phyloP scores from a whole-genome alignment of 805 yeast genomes.

The Pichia insulana region DNA sequence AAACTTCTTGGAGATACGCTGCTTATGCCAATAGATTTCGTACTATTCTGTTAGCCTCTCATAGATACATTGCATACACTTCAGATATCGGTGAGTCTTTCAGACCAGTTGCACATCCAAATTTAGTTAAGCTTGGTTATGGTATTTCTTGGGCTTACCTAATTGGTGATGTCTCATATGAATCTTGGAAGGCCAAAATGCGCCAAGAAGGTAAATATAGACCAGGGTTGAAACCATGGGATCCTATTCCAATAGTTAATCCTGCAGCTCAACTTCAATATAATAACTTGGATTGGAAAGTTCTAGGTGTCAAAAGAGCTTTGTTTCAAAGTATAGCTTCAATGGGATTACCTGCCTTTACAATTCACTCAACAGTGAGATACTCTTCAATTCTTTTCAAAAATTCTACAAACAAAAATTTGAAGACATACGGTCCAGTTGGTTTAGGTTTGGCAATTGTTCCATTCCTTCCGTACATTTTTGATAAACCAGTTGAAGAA shows the following conservation, averaged over 20 bases:
- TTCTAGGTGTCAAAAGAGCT: slow-evolving; percentile 62
- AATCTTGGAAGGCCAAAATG: slow-evolving; percentile 63
- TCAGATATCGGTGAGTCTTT: slow-evolving; percentile 83
- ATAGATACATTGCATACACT: slow-evolving; percentile 78
- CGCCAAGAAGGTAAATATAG: slow-evolving; percentile 55
- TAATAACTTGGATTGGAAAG: slow-evolving; percentile 54
- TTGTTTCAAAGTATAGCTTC: slow-evolving; percentile 74
- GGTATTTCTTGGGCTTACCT: slow-evolving; percentile 71
- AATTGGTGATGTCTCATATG: slow-evolving; percentile 65
- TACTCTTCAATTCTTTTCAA: slow-evolving; percentile 58
- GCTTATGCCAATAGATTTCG: slow-evolving; percentile 73
- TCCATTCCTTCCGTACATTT: slow-evolving; percentile 67
- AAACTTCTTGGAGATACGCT: slow-evolving; percentile 51
- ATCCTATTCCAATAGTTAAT: slow-evolving; percentile 35
- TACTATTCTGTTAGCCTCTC: slow-evolving; percentile 64
- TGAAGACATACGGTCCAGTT: slow-evolving; percentile 68
- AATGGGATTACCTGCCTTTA: slow-evolving; percentile 82
- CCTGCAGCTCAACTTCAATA: slow-evolving; percentile 30
- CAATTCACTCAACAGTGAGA: slow-evolving; percentile 69
- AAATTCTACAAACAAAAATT: slow-evolving; percentile 34
- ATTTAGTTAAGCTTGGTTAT: slow-evolving; percentile 55
- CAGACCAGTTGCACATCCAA: slow-evolving; percentile 71
- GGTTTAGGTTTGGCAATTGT: slow-evolving; percentile 70
- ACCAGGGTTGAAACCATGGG: slow-evolving; percentile 65
- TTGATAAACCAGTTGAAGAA: slow-evolving; percentile 76